Evolutionary conservation across 1,284 basidiomycete species (phyloP), one percentile per base, ranked within the genome.

Genomic region (Austroboletus novae-zelandiae): DNA sequence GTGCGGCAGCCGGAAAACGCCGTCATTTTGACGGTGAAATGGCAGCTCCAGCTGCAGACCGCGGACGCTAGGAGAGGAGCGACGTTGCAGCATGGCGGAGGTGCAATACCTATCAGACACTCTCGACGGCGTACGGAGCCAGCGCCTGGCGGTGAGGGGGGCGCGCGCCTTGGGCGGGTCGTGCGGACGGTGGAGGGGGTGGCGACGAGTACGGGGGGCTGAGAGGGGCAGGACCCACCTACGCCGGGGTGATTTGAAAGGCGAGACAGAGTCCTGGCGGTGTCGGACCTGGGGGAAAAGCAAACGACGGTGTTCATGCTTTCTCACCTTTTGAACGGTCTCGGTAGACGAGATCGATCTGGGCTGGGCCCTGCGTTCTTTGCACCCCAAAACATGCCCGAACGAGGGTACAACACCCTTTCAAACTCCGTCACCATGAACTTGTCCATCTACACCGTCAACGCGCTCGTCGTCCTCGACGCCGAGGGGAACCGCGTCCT

Each of bases 401-500:
- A 47, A 51, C 45, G 48, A 60, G 52, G 44, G 39, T 11, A 30
- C 13, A 3, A 14, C 6, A 27, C 3, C 7, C 18, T 50, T 61
- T 61, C 49, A 63, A 65, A 63, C 61, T 62, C 61, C 51, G 60
- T 41, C 20, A 15, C 44, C 35, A 69, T 69, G 77, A 97, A 96
- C 67, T 75, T 96, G 49, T 87, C 91, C 4, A 77, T 98, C 42
- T 94, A 96, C 74, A 86, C 86, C 58, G 78, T 94, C 51, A 81
- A 87, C 41, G 91, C 89, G 8, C 91, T 99, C 69, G 71, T 99
- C 58, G 84, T 98, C 62, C 84, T 98, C 60, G 97, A 99, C 77
- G 79, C 85, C 32, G 95, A 98, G 60, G 95, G 95, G 15, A 88
- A 94, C 69, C 89, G 96, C 50, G 89, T 99, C 18, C 78, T 99